Conservation (phyloP, 345 rosid genomes). For the Eucalyptus curtisii region DNA sequence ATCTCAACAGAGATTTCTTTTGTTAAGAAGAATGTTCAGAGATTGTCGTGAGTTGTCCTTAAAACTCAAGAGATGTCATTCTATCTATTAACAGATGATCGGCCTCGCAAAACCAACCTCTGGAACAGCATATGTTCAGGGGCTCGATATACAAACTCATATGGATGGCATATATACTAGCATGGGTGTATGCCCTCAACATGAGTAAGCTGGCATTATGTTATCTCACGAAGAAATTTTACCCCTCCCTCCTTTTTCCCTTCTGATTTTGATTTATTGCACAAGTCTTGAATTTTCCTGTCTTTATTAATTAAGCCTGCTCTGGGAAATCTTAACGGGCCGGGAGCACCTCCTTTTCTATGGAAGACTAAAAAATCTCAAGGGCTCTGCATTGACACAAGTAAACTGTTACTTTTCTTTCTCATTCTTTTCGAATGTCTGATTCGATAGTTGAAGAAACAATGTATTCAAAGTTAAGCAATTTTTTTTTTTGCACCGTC, state of each 20-base stretch:
- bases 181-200: conserved; percentile 99
- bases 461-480: neutral
- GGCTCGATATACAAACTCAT: conserved; percentile 50
- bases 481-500: neutral
- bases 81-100: conserved; percentile 52
- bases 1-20: neutral
- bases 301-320: conserved; percentile 40
- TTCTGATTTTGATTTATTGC: neutral
- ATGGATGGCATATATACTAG: conserved; percentile 82
- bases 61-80: neutral
- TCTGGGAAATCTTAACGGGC: conserved; percentile 90
- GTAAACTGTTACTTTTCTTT: conserved; percentile 19
- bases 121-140: conserved; percentile 74
- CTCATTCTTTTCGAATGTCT: neutral
- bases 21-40: neutral
- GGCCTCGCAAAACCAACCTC: conserved; percentile 82
- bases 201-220: conserved; percentile 39
- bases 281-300: neutral
- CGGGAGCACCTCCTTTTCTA: conserved; percentile 89
- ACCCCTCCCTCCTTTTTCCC: neutral
- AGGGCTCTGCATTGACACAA: conserved; percentile 48
- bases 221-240: neutral
- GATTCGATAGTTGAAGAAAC: neutral
- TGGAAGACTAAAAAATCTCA: conserved; percentile 91
- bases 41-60: neutral